Evolutionary conservation across 192 early-diverging fungal genomes (phyloP), one percentile per base, ranked within the genome.

Genomic region (Entomortierella lignicola): DNA sequence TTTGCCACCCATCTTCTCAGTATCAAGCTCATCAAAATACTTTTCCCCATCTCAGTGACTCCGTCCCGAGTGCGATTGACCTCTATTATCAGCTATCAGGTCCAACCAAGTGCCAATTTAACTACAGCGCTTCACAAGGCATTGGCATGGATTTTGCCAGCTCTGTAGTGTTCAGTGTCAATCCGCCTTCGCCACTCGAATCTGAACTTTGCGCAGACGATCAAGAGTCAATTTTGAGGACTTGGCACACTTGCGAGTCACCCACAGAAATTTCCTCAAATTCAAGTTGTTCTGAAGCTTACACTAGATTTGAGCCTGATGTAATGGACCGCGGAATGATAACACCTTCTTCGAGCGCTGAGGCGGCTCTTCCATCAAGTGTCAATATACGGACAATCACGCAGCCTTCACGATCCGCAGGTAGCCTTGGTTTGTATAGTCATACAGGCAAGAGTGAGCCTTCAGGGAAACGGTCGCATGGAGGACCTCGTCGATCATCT

Each of bases 131-230:
- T 37, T 39, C 61, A 10, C 25, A 30, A 50, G 73, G 59, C 7
- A 69, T 61, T 5, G 17, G 55, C 7, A 77, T 69, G 73, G 66
- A 77, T 0, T 7, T 77, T 12, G 66, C 52, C 6, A 47, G 43
- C 55, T 43, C 73, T 5, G 65, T 77, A 18, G 55, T 77, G 37
- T 77, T 77, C 37, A 69, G 66, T 32, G 73, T 77, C 12, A 77
- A 69, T 26, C 66, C 73, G 2, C 66, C 73, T 10, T 68, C 73
- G 1, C 65, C 66, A 2, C 60, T 57, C 20, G 60, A 66, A 20
- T 69, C 66, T 4, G 73, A 77, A 0, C 53, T 51, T 10, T 67
- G 58, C 23, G 31, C 60, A 0, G 73, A 77, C 51, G 73, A 77
- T 1, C 73, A 69, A 32, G 73, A 77, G 25, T 51, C 66, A 25